A percentile compares a stretch with the other conserved stretches of the same genome.
Conservation (phyloP, 805 yeast genomes). For the Candida cerambycidarum region DNA sequence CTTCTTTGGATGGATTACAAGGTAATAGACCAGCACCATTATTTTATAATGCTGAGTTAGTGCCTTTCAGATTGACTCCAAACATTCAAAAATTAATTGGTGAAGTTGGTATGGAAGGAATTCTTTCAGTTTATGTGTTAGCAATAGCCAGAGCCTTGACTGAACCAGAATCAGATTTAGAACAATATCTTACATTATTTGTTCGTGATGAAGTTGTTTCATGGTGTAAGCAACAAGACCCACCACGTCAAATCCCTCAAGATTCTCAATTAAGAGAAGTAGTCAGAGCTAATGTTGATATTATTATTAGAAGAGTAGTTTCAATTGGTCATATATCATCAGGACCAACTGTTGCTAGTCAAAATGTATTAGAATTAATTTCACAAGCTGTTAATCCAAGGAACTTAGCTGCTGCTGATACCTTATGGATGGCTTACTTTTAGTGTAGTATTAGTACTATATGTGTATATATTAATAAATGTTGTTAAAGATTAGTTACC, state of each 20-base stretch:
- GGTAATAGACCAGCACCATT: slow-evolving; percentile 69
- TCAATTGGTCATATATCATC: slow-evolving; percentile 59
- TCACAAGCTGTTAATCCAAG: slow-evolving; percentile 95
- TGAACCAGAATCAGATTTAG: slow-evolving; percentile 90
- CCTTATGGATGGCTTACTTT: slow-evolving; percentile 93
- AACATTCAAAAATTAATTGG: slow-evolving; percentile 93
- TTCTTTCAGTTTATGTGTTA: slow-evolving; percentile 80
- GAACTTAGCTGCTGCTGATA: slow-evolving; percentile 86
- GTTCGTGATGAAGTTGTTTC: slow-evolving; percentile 94
- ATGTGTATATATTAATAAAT: not conserved
- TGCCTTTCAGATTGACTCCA: slow-evolving; percentile 95
- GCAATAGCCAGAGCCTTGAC: slow-evolving; percentile 84
- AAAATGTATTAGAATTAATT: slow-evolving; percentile 83
- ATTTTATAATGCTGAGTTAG: slow-evolving; percentile 87
- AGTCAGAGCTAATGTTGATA: slow-evolving; percentile 84
- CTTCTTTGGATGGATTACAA: slow-evolving; percentile 47
- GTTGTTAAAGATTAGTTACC: not conserved
- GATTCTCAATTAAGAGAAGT: slow-evolving; percentile 83
- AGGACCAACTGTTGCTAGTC: slow-evolving; percentile 82
- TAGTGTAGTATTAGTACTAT: slow-evolving; percentile 25
- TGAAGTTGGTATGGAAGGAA: slow-evolving; percentile 89
- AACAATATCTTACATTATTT: slow-evolving; percentile 86
- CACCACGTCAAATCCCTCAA: slow-evolving; percentile 68
- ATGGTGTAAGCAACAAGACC: slow-evolving; percentile 88
- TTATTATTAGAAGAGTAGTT: slow-evolving; percentile 73